Evolutionary conservation across 2,329 filamentous ascomycete genomes (phyloP), one percentile per base, ranked within the genome.

Genomic region (Samsoniella hepiali): DNA sequence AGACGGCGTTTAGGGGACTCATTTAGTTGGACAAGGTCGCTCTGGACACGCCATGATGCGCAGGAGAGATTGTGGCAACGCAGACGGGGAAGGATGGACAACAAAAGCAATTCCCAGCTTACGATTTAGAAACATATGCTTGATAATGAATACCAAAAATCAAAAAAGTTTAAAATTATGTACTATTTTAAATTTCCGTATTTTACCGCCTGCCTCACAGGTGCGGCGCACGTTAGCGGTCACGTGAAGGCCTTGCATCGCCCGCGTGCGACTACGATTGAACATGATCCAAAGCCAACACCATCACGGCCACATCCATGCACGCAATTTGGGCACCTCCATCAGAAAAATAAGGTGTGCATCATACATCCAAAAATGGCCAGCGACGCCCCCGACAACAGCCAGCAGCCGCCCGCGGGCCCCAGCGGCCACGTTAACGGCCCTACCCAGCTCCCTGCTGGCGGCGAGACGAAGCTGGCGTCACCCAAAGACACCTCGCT

Each of bases 401-500:
- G 64, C 31, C 71, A 75, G 63, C 69, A 74, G 65, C 71, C 69
- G 5, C 65, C 70, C 29, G 66, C 69, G 63, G 67, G 66, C 44
- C 69, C 68, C 57, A 74, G 74, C 62, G 70, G 69, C 44, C 69
- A 70, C 31, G 40, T 57, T 54, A 72, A 74, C 54, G 66, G 59
- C 17, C 65, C 67, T 3, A 68, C 62, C 3, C 78, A 82, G 58
- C 78, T 82, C 47, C 74, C 82, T 10, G 74, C 77, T 6, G 76
- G 82, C 6, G 88, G 91, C 64, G 76, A 87, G 47, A 31, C 31
- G 13, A 86, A 85, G 71, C 80, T 91, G 67, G 88, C 90, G 1
- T 88, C 89, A 59, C 91, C 93, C 74, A 98, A 98, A 78, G 95
- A 99, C 78, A 89, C 90, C 27, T 96, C 91, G 45, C 79, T 99